Evolutionary conservation across 441 rosid genomes (phyloP).

Genomic region (Adansonia gregorii): DNA sequence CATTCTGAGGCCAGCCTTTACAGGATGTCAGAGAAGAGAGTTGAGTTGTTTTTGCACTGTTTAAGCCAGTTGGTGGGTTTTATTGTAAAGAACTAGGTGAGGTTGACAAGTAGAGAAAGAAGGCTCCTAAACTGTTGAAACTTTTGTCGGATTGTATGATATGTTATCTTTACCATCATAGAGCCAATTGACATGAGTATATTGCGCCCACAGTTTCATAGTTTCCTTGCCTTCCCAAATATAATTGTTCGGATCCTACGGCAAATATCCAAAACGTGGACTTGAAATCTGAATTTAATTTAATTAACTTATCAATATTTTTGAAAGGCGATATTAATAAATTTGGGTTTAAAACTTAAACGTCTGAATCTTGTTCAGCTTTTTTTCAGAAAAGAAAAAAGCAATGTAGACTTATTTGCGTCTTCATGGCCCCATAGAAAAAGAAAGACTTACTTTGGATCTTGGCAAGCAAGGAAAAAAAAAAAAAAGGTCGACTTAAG

Average conservation of each 20-base stretch:
- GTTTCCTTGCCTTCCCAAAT: background rate
- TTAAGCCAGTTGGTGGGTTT: slow-evolving; percentile 20
- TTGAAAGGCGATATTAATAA: too few species aligned
- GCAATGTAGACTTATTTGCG: too few species aligned
- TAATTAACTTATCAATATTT: too few species aligned
- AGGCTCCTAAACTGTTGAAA: slow-evolving; percentile 13
- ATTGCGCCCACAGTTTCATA: background rate
- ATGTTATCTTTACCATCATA: slow-evolving; percentile 24
- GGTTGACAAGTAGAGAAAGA: slow-evolving; percentile 20
- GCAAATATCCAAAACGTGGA: background rate
- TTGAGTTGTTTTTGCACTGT: slow-evolving; percentile 19
- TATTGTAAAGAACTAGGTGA: slow-evolving; percentile 29
- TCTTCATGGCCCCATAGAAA: too few species aligned
- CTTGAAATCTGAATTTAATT: too few species aligned
- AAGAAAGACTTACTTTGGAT: too few species aligned
- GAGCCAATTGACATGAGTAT: slow-evolving; percentile 6
- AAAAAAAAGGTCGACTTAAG: too few species aligned
- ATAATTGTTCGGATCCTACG: background rate
- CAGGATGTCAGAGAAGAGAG: slow-evolving; percentile 24
- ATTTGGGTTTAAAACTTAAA: too few species aligned
- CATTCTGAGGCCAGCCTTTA: slow-evolving; percentile 20
- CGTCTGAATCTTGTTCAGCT: too few species aligned
- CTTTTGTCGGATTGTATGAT: slow-evolving; percentile 32
- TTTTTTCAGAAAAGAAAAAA: too few species aligned
- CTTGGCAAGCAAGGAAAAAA: too few species aligned